phyloP scores from a whole-genome alignment of 345 rosid genomes.

The Dovyalis caffra region DNA sequence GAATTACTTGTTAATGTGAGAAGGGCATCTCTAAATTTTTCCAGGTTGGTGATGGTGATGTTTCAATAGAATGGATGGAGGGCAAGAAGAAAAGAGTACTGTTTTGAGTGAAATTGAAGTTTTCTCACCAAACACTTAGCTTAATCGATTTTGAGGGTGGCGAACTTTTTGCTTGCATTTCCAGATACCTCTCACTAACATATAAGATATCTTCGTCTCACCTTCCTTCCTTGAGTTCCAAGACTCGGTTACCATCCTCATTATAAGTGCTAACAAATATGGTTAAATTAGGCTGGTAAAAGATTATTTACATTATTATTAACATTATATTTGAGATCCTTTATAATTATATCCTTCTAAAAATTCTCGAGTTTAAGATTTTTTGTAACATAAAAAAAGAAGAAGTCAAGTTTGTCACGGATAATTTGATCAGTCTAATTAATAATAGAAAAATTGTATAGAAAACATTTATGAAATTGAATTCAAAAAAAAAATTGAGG shows the following conservation, averaged over 20 bases:
- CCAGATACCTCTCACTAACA: conserved; percentile 30
- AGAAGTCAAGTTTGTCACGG: too few relatives aligned
- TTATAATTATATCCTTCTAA: too few relatives aligned
- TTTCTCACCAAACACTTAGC: conserved; percentile 29
- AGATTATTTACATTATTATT: background rate
- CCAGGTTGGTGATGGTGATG: conserved; percentile 33
- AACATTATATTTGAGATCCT: too few relatives aligned
- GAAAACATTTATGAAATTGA: too few relatives aligned
- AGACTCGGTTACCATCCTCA: conserved; percentile 17
- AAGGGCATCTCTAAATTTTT: background rate
- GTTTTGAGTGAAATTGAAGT: conserved; percentile 38
- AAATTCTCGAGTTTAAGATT: too few relatives aligned
- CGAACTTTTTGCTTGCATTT: conserved; percentile 47
- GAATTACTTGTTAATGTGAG: too few relatives aligned
- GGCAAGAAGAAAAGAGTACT: background rate
- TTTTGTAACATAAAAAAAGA: too few relatives aligned
- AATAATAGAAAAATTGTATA: too few relatives aligned
- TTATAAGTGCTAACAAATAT: background rate
- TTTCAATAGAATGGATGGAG: conserved; percentile 3
- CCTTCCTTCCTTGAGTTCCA: conserved; percentile 50
- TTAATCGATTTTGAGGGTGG: conserved; percentile 29
- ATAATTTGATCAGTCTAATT: too few relatives aligned
- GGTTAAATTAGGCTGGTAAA: background rate
- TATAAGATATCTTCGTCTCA: conserved; percentile 34
- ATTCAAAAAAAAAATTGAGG: too few relatives aligned